Percentiles rank a stretch among this genome's conserved stretches.
phyloP scores from a whole-genome alignment of 177 flowering plant species.

The Telopea speciosissima region DNA sequence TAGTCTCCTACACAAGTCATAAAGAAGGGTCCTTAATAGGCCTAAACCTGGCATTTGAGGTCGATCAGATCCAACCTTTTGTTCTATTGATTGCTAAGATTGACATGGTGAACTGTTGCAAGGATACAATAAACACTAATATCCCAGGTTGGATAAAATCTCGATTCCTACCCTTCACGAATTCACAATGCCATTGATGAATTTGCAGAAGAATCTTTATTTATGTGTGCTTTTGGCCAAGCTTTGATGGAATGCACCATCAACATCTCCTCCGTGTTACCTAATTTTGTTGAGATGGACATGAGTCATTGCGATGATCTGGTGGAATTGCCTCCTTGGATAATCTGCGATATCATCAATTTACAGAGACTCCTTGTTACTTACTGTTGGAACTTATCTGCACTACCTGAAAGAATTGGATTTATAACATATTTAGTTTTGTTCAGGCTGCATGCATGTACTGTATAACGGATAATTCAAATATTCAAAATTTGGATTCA shows the following conservation, averaged over 20 bases:
- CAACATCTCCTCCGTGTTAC: slow-evolving; percentile 17
- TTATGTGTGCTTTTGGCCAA: slow-evolving; percentile 33
- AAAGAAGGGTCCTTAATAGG: no score
- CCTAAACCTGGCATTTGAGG: no score
- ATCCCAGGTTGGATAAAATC: slow-evolving; percentile 30
- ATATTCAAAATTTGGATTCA: no score
- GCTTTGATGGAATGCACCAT: slow-evolving; percentile 11
- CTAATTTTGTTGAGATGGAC: slow-evolving; percentile 32
- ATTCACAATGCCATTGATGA: slow-evolving; percentile 10
- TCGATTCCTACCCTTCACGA: slow-evolving; percentile 18
- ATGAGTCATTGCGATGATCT: slow-evolving; percentile 39
- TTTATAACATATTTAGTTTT: slow-evolving; percentile 24
- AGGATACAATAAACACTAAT: no score
- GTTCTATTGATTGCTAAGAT: no score
- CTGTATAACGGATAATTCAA: no score
- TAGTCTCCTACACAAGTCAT: no score
- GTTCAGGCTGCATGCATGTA: slow-evolving; percentile 36
- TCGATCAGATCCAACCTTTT: no score
- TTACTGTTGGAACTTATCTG: slow-evolving; percentile 25
- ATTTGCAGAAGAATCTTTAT: slow-evolving; percentile 31
- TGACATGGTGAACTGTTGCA: no score
- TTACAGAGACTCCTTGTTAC: slow-evolving; percentile 32
- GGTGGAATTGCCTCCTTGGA: slow-evolving; percentile 22
- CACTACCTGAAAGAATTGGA: slow-evolving; percentile 17
- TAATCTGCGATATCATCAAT: slow-evolving; percentile 24